Base-by-base conservation (phyloP, 805 yeast genomes). In the Yamadazyma ubonensis region DNA sequence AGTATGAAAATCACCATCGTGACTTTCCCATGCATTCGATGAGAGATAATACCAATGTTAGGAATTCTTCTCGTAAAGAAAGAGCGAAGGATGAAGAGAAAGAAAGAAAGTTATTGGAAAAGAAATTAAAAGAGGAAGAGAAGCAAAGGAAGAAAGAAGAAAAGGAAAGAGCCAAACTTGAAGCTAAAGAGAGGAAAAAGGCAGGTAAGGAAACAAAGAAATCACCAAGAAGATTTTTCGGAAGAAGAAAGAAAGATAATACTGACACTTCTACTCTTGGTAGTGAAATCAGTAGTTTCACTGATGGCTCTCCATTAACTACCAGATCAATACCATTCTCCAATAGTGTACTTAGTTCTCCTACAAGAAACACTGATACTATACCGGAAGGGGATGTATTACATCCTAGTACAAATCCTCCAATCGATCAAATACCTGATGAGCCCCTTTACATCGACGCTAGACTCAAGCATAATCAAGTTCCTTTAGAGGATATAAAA, bases 21-120 rank as follows among this genome's bases (percentile, higher is more conserved):
- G 62, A 59, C 22, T 65, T 65, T 46, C 52, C 54, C 6, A 48
- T 45, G 8, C 67, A 58, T 39, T 63, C 70, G 6, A 49, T 65
- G 45, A 52, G 67, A 38, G 57, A 54, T 29, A 45, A 37, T 19
- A 34, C 38, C 7, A 35, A 39, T 7, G 40, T 48, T 8, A 49
- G 45, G 23, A 36, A 41, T 2, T 33, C 45, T 12, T 42, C 55
- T 3, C 44, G 57, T 16, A 59, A 54, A 32, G 61, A 57, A 19
- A 44, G 59, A 30, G 52, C 52, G 1, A 57, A 56, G 31, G 54
- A 52, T 19, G 61, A 57, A 36, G 54, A 50, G 50, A 53, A 42
- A 25, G 37, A 43, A 17, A 43, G 33, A 21, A 47, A 46, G 29
- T 51, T 44, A 14, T 41, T 41, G 20, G 57, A 49, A 30, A 46